Evolutionary conservation across 257 asterid genomes (phyloP), one percentile per base, ranked within the genome.

Genomic region (Solanum peruvianum): DNA sequence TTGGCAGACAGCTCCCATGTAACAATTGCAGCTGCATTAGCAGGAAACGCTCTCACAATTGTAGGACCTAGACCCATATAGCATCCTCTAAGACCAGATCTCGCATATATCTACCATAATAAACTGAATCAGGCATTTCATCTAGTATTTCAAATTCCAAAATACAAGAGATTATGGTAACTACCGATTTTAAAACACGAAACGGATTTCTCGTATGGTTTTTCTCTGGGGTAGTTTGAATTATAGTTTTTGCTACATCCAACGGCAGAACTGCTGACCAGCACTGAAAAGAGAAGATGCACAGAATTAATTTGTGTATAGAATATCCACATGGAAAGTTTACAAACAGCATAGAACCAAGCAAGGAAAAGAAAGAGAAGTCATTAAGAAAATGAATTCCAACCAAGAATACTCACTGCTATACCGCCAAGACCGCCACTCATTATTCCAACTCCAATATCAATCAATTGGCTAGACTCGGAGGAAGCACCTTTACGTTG

Each of bases 361-460:
- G 23, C 16, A 81, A 64, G 83, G 85, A 62, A 23, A 84, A 77
- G 62, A 44, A 64, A 25, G 88, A 23, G 64, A 84, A 82, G 76
- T 77, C 44, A 47, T 47, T 15, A 80, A 29, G 11, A 45, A 16
- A 47, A 49, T 80, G 67, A 80, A 80, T 29, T 83, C 39, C 67
- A 71, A 86, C 15, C 37, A 62, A 86, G 35, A 86, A 86, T 60
- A 90, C 97, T 91, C 88, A 97, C 99, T 47, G 90, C 94, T 71
- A 97, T 94, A 76, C 99, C 99, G 85, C 97, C 94, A 88, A 94
- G 84, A 86, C 99, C 99, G 85, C 98, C 99, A 90, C 96, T 95
- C 90, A 93, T 85, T 80, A 97, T 94, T 89, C 98, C 98, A 73
- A 95, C 86, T 86, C 98, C 99, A 80, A 92, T 92, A 89, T 97